Evolutionary conservation across 106 monocot species (phyloP).

Genomic region (Phalaenopsis aphrodite): DNA sequence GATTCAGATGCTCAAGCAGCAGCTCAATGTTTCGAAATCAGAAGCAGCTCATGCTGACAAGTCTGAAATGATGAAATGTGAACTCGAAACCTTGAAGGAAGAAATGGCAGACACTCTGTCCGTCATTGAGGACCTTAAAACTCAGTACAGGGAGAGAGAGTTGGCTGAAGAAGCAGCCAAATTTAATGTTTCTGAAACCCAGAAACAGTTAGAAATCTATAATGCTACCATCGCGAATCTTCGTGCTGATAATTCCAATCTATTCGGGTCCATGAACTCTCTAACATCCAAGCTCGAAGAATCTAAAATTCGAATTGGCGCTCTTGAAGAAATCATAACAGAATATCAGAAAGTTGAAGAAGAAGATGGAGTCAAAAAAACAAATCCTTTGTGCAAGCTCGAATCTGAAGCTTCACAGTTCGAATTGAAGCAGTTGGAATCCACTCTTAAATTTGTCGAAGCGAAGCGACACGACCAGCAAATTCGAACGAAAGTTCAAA

Average conservation of each 20-base stretch:
- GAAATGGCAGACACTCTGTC: slow-evolving; percentile 29
- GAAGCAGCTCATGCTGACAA: slow-evolving; percentile 25
- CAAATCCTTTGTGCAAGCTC: neutral
- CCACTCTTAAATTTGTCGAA: slow-evolving; percentile 37
- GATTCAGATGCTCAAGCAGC: slow-evolving; percentile 56
- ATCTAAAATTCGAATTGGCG: slow-evolving; percentile 29
- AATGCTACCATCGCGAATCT: slow-evolving; percentile 43
- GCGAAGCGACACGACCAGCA: slow-evolving; percentile 38
- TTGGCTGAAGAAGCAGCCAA: slow-evolving; percentile 38
- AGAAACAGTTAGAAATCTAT: slow-evolving; percentile 51
- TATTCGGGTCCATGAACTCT: slow-evolving; percentile 37
- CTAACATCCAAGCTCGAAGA: slow-evolving; percentile 54
- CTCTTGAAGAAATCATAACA: slow-evolving; percentile 31
- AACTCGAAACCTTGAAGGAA: slow-evolving; percentile 30
- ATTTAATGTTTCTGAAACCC: slow-evolving; percentile 32
- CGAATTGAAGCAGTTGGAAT: slow-evolving; percentile 26
- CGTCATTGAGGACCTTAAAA: slow-evolving; percentile 40
- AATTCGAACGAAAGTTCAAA: slow-evolving; percentile 30
- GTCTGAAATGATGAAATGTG: slow-evolving; percentile 15
- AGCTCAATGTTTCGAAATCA: slow-evolving; percentile 41
- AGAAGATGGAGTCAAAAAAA: slow-evolving; percentile 31
- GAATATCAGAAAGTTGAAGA: slow-evolving; percentile 32
- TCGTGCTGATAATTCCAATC: slow-evolving; percentile 36
- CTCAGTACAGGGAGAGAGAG: slow-evolving; percentile 28
- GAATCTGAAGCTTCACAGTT: neutral